Evolutionary conservation across 805 yeast species (phyloP).

Genomic region (Cyberlindnera saturnus): DNA sequence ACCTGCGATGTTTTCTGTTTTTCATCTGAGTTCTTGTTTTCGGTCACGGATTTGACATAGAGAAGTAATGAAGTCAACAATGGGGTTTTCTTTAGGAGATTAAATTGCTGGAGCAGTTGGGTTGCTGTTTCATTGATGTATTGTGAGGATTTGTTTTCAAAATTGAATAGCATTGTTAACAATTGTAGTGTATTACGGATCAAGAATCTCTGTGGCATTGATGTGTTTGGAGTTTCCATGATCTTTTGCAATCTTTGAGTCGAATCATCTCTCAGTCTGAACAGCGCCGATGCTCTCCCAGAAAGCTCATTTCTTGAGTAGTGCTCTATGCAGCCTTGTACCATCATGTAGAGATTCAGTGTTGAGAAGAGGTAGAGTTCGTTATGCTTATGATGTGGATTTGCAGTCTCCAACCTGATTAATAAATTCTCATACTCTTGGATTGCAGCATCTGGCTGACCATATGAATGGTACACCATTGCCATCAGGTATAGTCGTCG

Average conservation of each 20-base stretch:
- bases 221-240: constrained; percentile 3
- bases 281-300: constrained; percentile 3
- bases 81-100: constrained; percentile 16
- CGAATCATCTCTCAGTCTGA: constrained; percentile 3
- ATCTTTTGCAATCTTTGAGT: constrained; percentile 2
- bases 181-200: constrained; percentile 1
- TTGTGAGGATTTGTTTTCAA: constrained; percentile 10
- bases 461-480: constrained; percentile 12
- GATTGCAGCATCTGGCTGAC: constrained; percentile 11
- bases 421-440: constrained; percentile 2
- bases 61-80: constrained; percentile 17
- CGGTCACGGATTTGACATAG: constrained; percentile 18
- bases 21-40: constrained; percentile 24
- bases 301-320: constrained; percentile 2
- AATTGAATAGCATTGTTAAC: constrained; percentile 12
- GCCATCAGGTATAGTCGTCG: constrained; percentile 3
- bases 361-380: constrained; percentile 13
- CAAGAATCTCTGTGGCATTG: constrained; percentile 4
- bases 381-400: constrained; percentile 1
- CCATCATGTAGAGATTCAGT: constrained; percentile 10
- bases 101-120: constrained; percentile 9
- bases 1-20: constrained; percentile 24
- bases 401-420: constrained; percentile 4
- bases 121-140: constrained; percentile 11
- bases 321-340: constrained; percentile 12